Base-by-base conservation (phyloP, 192 early-diverging fungal genomes). In the Entomortierella parvispora region DNA sequence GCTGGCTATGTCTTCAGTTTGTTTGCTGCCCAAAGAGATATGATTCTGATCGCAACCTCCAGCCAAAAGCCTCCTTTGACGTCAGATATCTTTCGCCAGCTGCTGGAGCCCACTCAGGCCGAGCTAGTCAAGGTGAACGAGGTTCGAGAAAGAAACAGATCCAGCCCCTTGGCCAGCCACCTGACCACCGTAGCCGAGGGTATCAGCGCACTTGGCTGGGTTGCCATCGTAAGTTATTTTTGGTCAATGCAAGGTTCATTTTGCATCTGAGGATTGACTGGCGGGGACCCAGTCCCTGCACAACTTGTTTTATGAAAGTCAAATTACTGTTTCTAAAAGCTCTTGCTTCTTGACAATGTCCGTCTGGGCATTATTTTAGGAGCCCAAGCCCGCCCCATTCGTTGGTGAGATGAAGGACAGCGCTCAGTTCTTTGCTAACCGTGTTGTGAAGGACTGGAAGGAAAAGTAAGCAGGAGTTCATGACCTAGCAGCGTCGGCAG, bases 151-250 rank as follows among this genome's bases (percentile, higher is more conserved):
- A 88, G 85, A 59, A 94, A 96, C 83, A 84, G 97, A 37, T 79
- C 90, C 18, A 88, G 83, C 28, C 85, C 90, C 37, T 64, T 89
- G 29, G 93, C 90, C 72, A 92, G 91, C 76, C 93, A 97, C 66
- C 82, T 99, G 65, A 88, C 91, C 31, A 82, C 90, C 12, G 90
- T 99, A 18, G 90, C 90, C 46, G 96, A 99, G 67, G 95, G 95
- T 70, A 89, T 94, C 51, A 87, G 92, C 23, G 96, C 93, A 25
- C 87, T 99, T 62, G 93, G 93, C 23, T 99, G 97, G 97, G 92
- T 97, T 37, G 87, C 90, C 2, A 85, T 95, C 22, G 90, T 90
- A 79, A 58, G 86, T 82, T 6, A 40, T 9, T 18, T 32, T 5
- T 25, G 20, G 31, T 18, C 10, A 23, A 3, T 15, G 17, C 20